Conservation (phyloP, 1,284 basidiomycete species). For the Rhizoctonia solani region DNA sequence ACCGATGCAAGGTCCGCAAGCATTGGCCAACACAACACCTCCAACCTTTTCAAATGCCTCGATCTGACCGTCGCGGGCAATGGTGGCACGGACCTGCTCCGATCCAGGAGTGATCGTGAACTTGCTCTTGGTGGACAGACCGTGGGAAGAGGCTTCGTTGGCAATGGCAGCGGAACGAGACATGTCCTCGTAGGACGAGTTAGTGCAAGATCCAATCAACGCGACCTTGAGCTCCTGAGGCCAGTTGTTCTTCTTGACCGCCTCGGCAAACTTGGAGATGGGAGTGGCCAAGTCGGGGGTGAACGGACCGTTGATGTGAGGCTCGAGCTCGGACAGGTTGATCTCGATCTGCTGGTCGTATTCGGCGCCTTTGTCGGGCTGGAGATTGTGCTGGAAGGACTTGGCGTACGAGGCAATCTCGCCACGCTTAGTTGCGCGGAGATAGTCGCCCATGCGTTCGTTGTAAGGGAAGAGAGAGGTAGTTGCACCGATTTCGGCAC, state of each 20-base stretch:
- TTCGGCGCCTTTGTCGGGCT: constrained; percentile 86
- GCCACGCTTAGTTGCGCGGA: constrained; percentile 89
- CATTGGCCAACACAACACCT: constrained; percentile 95
- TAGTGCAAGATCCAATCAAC: constrained; percentile 99
- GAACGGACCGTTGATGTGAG: constrained; percentile 99
- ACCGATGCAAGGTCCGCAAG: constrained; percentile 98
- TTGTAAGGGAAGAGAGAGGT: constrained; percentile 99
- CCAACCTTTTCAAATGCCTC: constrained; percentile 84
- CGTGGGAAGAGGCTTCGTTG: constrained; percentile 83
- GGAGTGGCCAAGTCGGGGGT: constrained; percentile 96
- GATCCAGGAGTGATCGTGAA: constrained; percentile 99
- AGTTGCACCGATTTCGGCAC: constrained; percentile 99
- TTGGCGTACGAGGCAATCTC: constrained; percentile 91
- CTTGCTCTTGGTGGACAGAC: constrained; percentile 87
- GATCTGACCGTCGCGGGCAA: constrained; percentile 94
- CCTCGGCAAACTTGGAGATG: constrained; percentile 91
- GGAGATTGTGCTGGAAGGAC: constrained; percentile 89
- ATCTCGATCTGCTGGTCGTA: constrained; percentile 97
- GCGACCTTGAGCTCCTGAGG: constrained; percentile 96
- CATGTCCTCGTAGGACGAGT: constrained; percentile 99
- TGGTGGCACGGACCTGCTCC: constrained; percentile 97
- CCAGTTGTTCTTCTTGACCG: constrained; percentile 96
- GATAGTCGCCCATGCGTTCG: constrained; percentile 89
- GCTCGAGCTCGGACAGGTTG: constrained; percentile 95
- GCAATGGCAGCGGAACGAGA: constrained; percentile 95